Evolutionary conservation across 2,329 filamentous ascomycete genomes (phyloP).

Genomic region (Phialophora expanda): DNA sequence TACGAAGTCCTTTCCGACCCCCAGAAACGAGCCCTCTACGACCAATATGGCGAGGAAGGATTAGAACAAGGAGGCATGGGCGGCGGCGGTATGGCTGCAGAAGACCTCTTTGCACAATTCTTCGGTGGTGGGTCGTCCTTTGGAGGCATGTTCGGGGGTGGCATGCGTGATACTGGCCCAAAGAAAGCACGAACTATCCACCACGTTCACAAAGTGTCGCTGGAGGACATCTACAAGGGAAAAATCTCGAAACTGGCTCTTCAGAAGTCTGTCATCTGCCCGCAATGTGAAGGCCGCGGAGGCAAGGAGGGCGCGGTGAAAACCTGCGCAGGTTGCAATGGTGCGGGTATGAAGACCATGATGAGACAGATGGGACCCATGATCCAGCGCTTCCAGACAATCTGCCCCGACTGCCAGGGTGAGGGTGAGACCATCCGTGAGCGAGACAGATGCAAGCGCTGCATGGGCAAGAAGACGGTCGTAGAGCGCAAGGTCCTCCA

Average conservation of each 20-base stretch:
- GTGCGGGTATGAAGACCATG: slow-evolving; percentile 99
- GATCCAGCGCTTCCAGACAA: slow-evolving; percentile 99
- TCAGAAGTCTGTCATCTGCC: slow-evolving; percentile 96
- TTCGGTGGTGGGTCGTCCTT: slow-evolving; percentile 76
- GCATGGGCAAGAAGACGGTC: slow-evolving; percentile 95
- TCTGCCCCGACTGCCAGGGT: slow-evolving; percentile 96
- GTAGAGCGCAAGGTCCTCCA: slow-evolving; percentile 98
- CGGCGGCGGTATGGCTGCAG: slow-evolving; percentile 89
- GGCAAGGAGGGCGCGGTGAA: slow-evolving; percentile 98
- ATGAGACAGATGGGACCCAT: slow-evolving; percentile 99
- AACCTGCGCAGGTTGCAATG: slow-evolving; percentile 87
- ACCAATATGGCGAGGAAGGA: slow-evolving; percentile 97
- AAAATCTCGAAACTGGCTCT: slow-evolving; percentile 97
- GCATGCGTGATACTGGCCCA: slow-evolving; percentile 79
- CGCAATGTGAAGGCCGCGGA: slow-evolving; percentile 89
- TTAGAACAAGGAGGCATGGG: slow-evolving; percentile 83
- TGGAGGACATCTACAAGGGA: slow-evolving; percentile 97
- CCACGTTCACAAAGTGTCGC: slow-evolving; percentile 96
- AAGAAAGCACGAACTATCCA: slow-evolving; percentile 94
- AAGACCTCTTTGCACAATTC: slow-evolving; percentile 97
- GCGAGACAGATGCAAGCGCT: slow-evolving; percentile 96
- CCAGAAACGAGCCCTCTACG: slow-evolving; percentile 90
- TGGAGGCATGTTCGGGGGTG: slow-evolving; percentile 77
- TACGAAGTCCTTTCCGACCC: slow-evolving; percentile 94
- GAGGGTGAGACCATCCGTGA: slow-evolving; percentile 97